Conservation (phyloP, 805 yeast genomes). For the Yamadazyma olivae region DNA sequence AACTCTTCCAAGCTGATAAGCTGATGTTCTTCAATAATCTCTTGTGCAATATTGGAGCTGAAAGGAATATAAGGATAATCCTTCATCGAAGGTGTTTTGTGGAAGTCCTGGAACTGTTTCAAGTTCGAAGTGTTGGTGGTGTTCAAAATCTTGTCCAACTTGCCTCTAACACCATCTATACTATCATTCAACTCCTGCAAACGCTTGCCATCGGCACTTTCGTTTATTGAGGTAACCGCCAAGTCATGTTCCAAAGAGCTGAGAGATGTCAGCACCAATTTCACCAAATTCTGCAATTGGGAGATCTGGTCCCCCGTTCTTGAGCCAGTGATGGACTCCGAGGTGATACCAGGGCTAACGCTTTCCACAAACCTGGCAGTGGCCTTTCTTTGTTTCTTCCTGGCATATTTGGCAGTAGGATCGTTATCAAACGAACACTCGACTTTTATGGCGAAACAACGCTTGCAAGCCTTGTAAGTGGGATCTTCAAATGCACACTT, state of each 20-base stretch:
- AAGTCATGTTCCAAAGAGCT: constrained; percentile 13
- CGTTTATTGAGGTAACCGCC: constrained; percentile 7
- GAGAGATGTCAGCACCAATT: constrained; percentile 11
- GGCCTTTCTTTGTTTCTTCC: constrained; percentile 26
- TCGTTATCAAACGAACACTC: constrained; percentile 50
- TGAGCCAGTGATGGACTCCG: constrained; percentile 12
- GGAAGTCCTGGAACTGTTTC: constrained; percentile 15
- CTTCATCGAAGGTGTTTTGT: constrained; percentile 9
- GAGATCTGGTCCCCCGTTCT: constrained; percentile 13
- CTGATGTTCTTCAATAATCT: constrained; percentile 30
- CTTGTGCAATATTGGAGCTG: constrained; percentile 22
- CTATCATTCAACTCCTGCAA: constrained; percentile 7
- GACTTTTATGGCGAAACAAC: constrained; percentile 44
- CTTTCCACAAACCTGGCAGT: constrained; percentile 11
- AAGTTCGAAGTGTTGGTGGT: constrained; percentile 3
- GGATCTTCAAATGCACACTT: constrained; percentile 52
- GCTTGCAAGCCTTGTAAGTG: constrained; percentile 36
- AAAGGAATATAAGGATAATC: constrained; percentile 16
- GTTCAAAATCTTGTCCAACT: constrained; percentile 8
- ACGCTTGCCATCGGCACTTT: constrained; percentile 6
- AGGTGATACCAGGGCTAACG: constrained; percentile 13
- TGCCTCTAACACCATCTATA: constrained; percentile 1
- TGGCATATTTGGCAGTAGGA: constrained; percentile 45
- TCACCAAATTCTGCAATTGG: constrained; percentile 13
- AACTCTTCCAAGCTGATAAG: constrained; percentile 34